Base-by-base conservation (phyloP, 2,329 filamentous ascomycete genomes). In the Malbranchea zuffiana region DNA sequence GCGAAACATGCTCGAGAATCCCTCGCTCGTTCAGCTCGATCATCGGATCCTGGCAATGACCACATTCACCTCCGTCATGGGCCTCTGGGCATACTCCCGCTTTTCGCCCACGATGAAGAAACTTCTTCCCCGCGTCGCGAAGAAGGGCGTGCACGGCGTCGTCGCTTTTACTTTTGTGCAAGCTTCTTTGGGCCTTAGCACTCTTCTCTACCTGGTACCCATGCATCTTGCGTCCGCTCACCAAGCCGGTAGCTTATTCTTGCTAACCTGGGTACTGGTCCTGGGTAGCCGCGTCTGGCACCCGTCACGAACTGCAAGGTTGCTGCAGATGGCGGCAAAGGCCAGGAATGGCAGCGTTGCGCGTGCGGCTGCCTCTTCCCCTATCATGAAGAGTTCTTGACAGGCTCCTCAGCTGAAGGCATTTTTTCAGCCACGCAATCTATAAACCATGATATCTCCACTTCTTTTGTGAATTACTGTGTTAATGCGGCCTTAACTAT, bases 1-100 rank as follows among this genome's bases (percentile, higher is more conserved):
- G 90, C 79, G 90, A 53, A 98, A 98, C 64, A 82, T 92, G 71
- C 78, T 96, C 21, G 90, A 96, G 68, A 98, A 98, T 65, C 92
- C 90, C 3, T 87, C 82, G 11, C 75, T 92, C 17, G 92, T 96
- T 2, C 92, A 98, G 65, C 75, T 98, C 29, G 84, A 98, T 62
- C 90, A 98, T 67, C 80, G 92, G 29, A 83, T 93, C 49, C 71
- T 96, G 23, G 92, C 90, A 41, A 84, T 80, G 31, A 86, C 84
- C 11, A 94, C 88, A 1, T 93, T 94, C 60, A 80, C 75, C 36
- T 73, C 81, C 44, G 75, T 96, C 43, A 66, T 93, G 46, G 71
- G 76, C 3, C 71, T 98, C 6, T 92, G 80, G 60, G 73, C 74
- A n/a, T 96, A 87, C 62, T 74, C 82, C 3, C 77, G 83, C 44